These are phyloP conservation scores for Microdochium nivale DNA, from an alignment of 2,329 filamentous ascomycete genomes.

Conservation along the genomic window DNA sequence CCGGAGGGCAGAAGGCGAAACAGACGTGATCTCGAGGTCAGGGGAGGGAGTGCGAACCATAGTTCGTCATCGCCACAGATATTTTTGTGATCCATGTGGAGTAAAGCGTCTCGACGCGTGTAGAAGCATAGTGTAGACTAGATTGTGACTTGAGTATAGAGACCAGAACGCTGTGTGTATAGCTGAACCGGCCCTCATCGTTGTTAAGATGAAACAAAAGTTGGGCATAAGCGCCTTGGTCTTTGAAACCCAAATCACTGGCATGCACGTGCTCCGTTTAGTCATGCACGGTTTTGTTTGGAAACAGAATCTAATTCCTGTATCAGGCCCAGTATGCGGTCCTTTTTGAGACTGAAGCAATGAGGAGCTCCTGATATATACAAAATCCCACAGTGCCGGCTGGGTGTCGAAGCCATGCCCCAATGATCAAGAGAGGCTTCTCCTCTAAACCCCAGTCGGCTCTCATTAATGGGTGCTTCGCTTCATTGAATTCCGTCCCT, in stretches of 20 bases:
- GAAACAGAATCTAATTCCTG: neutral
- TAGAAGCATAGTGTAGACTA: no score
- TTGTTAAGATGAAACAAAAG: no score
- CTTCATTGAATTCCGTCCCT: neutral
- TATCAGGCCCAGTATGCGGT: neutral
- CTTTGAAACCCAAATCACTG: no score
- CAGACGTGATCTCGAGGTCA: neutral
- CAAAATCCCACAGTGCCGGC: conserved; percentile 6
- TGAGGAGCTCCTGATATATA: conserved; percentile 16
- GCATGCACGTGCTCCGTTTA: no score
- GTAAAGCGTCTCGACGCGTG: conserved; percentile 15
- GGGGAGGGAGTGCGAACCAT: conserved; percentile 35
- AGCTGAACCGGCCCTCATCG: no score
- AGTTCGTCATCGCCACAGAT: no score
- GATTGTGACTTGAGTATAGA: no score
- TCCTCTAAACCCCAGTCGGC: neutral
- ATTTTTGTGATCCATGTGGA: no score
- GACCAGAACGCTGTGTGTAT: no score
- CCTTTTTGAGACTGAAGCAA: conserved; percentile 1
- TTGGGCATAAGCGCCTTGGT: no score
- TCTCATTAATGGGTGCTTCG: conserved; percentile 9
- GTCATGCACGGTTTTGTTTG: no score
- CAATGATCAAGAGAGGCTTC: neutral
- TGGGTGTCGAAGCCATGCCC: neutral
- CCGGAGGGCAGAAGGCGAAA: neutral